Conservation (phyloP, 2,329 filamentous ascomycete species). For the Paracoccidioides brasiliensis region DNA sequence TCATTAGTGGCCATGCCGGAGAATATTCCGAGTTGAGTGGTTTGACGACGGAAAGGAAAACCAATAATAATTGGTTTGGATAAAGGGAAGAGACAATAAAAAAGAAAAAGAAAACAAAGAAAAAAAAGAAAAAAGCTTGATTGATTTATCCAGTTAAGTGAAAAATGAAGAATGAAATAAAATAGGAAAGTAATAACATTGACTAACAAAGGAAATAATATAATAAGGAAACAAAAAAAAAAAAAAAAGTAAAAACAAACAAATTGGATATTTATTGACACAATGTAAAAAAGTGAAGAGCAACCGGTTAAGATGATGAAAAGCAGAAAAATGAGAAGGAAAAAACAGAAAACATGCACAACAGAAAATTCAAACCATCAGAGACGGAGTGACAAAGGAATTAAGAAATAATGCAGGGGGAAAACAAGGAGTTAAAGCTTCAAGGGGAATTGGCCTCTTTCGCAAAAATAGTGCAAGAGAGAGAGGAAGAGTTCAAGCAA, state of each 20-base stretch:
- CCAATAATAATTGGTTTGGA: not conserved
- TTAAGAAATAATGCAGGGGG: not conserved
- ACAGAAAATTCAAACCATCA: not conserved
- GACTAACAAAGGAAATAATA: not conserved
- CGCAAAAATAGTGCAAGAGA: not conserved
- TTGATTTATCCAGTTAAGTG: not conserved
- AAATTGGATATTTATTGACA: slow-evolving; percentile 4
- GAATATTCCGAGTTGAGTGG: not conserved
- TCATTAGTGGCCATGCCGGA: not conserved
- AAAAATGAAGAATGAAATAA: not conserved
- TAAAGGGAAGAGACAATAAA: not conserved
- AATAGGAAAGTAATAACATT: slow-evolving; percentile 1
- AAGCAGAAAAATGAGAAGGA: not conserved
- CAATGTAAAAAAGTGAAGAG: not conserved
- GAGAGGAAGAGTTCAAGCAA: not conserved
- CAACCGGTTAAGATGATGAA: slow-evolving; percentile 1
- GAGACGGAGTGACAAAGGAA: not conserved
- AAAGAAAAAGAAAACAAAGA: not conserved
- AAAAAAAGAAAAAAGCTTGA: not conserved
- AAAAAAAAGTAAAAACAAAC: slow-evolving; percentile 4
- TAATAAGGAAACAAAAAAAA: slow-evolving; percentile 2
- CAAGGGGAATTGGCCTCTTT: not conserved
- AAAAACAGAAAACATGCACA: not conserved
- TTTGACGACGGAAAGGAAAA: not conserved
- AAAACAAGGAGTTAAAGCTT: not conserved